Evolutionary conservation across 805 yeast species (phyloP).

Genomic region (Starmerella apicola): DNA sequence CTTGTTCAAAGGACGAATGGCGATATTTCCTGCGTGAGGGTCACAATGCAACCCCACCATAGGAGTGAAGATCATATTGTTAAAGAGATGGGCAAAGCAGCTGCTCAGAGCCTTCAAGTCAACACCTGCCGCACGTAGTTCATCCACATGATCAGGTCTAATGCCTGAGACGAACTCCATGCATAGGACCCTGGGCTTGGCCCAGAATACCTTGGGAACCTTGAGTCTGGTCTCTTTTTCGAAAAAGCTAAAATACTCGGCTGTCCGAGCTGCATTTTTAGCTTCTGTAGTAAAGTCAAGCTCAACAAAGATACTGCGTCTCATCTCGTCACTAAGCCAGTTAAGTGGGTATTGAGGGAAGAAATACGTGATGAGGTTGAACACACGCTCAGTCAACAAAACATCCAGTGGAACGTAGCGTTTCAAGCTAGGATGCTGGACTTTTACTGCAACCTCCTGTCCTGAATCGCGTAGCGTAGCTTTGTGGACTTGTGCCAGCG

Average conservation of each 20-base stretch:
- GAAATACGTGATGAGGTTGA: slow-evolving; percentile 55
- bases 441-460: slow-evolving; percentile 78
- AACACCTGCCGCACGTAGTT: slow-evolving; percentile 49
- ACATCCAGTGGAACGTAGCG: slow-evolving; percentile 89
- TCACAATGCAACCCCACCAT: slow-evolving; percentile 90
- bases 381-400: slow-evolving; percentile 61
- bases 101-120: slow-evolving; percentile 67
- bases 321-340: slow-evolving; percentile 94
- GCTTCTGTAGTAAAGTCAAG: slow-evolving; percentile 83
- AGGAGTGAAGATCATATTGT: slow-evolving; percentile 90
- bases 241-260: slow-evolving; percentile 47
- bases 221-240: slow-evolving; percentile 58
- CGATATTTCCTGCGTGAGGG: slow-evolving; percentile 95
- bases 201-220: slow-evolving; percentile 59
- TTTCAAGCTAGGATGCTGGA: slow-evolving; percentile 80
- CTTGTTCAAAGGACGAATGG: slow-evolving; percentile 42
- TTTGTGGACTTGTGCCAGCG: slow-evolving; percentile 87
- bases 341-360: slow-evolving; percentile 89
- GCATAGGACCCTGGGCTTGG: slow-evolving; percentile 58
- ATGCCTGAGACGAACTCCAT: slow-evolving; percentile 83
- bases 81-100: slow-evolving; percentile 81
- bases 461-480: slow-evolving; percentile 50
- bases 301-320: slow-evolving; percentile 77
- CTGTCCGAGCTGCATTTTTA: slow-evolving; percentile 59
- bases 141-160: slow-evolving; percentile 64